These are phyloP conservation scores for Murraya koenigii DNA, from an alignment of 345 rosid genomes.

Conservation along the genomic window DNA sequence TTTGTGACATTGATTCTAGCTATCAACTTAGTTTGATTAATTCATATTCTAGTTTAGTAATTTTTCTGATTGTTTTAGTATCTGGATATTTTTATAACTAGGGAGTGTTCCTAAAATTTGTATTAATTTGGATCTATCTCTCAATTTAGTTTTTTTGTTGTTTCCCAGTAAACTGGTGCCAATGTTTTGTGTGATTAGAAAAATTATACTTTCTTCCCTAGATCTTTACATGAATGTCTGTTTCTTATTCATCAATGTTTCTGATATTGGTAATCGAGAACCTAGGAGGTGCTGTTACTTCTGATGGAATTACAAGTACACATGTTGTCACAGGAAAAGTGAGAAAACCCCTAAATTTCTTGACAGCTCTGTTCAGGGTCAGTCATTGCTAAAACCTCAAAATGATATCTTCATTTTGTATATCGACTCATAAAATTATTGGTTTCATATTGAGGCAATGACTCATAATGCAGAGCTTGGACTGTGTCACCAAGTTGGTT, in stretches of 20 bases:
- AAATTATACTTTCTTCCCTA: neutral
- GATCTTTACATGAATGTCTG: neutral
- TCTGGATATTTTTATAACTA: neutral
- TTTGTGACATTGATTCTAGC: neutral
- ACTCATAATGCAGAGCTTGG: constrained; percentile 64
- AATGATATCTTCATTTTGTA: neutral
- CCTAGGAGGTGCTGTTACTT: constrained; percentile 60
- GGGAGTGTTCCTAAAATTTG: neutral
- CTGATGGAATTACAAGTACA: constrained; percentile 63
- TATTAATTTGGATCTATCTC: neutral
- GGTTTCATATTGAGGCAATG: constrained; percentile 6
- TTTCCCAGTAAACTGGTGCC: neutral
- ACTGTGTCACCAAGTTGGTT: constrained; percentile 74
- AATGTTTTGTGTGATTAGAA: neutral
- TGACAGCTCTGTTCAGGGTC: constrained; percentile 84
- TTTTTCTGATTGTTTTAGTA: neutral
- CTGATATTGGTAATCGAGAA: constrained; percentile 55
- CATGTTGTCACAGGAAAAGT: constrained; percentile 76
- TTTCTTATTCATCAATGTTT: neutral
- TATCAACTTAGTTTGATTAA: neutral
- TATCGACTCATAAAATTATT: neutral
- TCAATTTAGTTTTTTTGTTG: neutral
- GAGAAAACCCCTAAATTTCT: constrained; percentile 67
- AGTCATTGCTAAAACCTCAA: constrained; percentile 21
- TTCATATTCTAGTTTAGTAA: neutral